Conservation (phyloP, 176 grass and related monocot species). For the Lolium perenne region DNA sequence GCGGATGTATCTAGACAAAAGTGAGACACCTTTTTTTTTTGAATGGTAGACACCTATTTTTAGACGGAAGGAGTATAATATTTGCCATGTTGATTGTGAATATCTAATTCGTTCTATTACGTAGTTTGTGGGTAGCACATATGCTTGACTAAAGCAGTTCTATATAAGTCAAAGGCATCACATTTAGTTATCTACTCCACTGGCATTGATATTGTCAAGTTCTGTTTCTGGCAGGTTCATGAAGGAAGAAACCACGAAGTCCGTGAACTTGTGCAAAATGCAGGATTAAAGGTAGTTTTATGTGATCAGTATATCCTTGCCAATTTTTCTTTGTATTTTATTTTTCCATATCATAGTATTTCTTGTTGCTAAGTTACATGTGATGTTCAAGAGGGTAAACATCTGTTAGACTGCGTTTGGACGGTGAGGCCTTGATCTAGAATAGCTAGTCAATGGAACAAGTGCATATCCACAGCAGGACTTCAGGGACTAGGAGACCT, state of each 20-base stretch:
- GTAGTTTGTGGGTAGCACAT: neutral
- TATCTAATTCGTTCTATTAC: conserved; percentile 5
- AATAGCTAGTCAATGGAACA: neutral
- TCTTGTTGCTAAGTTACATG: conserved; percentile 2
- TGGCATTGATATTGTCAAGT: conserved; percentile 36
- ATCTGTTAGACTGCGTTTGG: neutral
- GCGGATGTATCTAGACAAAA: no score
- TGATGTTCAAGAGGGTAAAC: neutral
- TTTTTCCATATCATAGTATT: conserved; percentile 30
- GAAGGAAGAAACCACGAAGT: conserved; percentile 98
- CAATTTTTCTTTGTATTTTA: conserved; percentile 1
- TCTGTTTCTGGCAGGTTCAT: conserved; percentile 83
- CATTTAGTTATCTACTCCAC: conserved; percentile 12
- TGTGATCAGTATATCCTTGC: conserved; percentile 30
- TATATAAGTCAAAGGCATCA: neutral
- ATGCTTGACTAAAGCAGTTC: neutral
- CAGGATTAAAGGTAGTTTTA: conserved; percentile 80
- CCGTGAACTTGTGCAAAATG: conserved; percentile 86
- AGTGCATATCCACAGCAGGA: neutral
- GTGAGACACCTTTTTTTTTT: no score
- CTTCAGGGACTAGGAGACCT: neutral
- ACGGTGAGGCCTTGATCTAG: neutral
- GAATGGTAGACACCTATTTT: no score
- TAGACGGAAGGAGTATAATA: no score
- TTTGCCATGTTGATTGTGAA: neutral